Evolutionary conservation across 2,329 filamentous ascomycete species (phyloP), one percentile per base, ranked within the genome.

Genomic region (Aspergillus ustus): DNA sequence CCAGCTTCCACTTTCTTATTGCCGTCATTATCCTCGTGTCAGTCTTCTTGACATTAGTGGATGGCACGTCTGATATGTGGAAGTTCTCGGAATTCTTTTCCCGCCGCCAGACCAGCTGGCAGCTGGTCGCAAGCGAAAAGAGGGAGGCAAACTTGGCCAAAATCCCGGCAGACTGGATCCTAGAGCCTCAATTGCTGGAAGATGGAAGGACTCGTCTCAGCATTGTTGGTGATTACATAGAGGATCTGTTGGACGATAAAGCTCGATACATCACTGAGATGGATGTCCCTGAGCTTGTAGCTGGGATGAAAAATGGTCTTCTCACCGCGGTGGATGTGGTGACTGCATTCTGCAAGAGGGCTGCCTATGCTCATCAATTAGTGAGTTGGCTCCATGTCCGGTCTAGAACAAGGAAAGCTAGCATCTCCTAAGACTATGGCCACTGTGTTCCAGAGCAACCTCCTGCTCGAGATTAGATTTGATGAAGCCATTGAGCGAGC

Each of bases 351-450:
- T 59, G 57, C 57, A 59, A 59, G 45, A 52, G 57, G 57, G 57
- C 57, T 31, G 57, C 57, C 31, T 59, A 54, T 54, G 57, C 57
- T 54, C 57, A 59, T 48, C 57, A 59, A 50, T 49, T 59, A 40
- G 57, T 59, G 51, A 54, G 57, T 59, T 40, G 22, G 22, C 9
- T 29, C 34, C 34, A 8, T 19, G 8, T 37, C 51, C 43, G 25
- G 31, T 53, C 40, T 34, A 37, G 51, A 50, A 5, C 15, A 15
- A 40, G 34, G 15, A 13, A 40, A 43, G 46, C 8, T 54, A 31
- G 50, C 17, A 53, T 54, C 31, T 29, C 29, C 55, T 52, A 40
- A 59, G 29, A 49, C 15, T 7, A 9, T 22, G 22, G 19, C 7
- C 46, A 15, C 13, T 19, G 43, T 54, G 20, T 50, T 43, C 25